These are phyloP conservation scores for Pelargonium citronellum DNA, from an alignment of 441 rosid species.

Conservation along the genomic window DNA sequence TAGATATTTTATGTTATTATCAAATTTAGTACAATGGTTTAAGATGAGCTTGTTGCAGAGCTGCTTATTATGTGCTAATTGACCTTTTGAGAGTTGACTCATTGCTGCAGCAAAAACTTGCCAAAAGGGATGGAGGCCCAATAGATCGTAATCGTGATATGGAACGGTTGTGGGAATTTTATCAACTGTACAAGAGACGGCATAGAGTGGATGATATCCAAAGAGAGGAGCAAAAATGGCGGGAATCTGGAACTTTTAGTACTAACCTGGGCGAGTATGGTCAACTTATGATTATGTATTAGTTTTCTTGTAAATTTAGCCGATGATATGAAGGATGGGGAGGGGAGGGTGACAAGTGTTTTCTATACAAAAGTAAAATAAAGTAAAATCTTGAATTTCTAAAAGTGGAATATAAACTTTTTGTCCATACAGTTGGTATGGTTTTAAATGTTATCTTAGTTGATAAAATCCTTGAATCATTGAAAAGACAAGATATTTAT, in stretches of 20 bases:
- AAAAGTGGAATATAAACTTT: not conserved
- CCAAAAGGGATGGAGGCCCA: conserved; percentile 68
- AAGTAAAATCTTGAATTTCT: not conserved
- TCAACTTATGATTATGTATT: conserved; percentile 19
- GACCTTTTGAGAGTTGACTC: conserved; percentile 18
- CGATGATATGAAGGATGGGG: not conserved
- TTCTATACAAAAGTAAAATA: not conserved
- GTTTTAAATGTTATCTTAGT: not conserved
- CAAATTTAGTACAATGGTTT: not conserved
- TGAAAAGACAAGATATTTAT: not conserved
- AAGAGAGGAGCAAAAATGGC: conserved; percentile 69
- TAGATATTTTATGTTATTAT: conserved; percentile 11
- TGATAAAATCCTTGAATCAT: not conserved
- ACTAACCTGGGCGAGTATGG: conserved; percentile 82
- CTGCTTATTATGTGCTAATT: not conserved
- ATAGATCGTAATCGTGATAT: conserved; percentile 84
- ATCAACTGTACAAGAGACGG: conserved; percentile 64
- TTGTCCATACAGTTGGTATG: not conserved
- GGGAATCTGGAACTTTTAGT: conserved; percentile 77
- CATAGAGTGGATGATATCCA: conserved; percentile 87
- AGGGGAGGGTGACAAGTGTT: not conserved
- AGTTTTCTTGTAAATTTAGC: conserved; percentile 20
- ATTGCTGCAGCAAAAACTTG: conserved; percentile 90
- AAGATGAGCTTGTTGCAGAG: conserved; percentile 4
- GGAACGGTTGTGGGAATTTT: conserved; percentile 81